These are phyloP conservation scores for Racocetra persica DNA, from an alignment of 371 early-diverging fungal genomes.

Conservation along the genomic window DNA sequence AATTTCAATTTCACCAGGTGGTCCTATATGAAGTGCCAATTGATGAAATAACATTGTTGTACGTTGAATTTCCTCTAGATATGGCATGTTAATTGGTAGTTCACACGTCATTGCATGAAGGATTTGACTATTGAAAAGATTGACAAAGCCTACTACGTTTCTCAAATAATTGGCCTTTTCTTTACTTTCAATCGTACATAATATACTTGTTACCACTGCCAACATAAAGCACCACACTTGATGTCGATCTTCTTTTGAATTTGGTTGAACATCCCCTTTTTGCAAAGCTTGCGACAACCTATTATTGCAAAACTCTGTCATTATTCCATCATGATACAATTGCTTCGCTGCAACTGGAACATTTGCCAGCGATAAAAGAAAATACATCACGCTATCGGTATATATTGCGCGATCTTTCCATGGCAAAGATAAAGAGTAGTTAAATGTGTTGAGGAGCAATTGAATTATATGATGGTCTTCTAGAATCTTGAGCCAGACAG, in stretches of 20 bases:
- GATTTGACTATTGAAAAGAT: slow-evolving; percentile 32
- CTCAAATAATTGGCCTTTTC: slow-evolving; percentile 8
- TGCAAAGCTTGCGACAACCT: not conserved
- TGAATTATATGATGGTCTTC: slow-evolving; percentile 22
- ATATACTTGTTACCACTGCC: slow-evolving; percentile 29
- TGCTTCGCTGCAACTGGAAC: slow-evolving; percentile 23
- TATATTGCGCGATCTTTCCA: slow-evolving; percentile 28
- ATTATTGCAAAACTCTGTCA: slow-evolving; percentile 29
- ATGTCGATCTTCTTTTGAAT: slow-evolving; percentile 27
- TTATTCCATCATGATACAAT: slow-evolving; percentile 14
- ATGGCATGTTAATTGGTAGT: slow-evolving; percentile 22
- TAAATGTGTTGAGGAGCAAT: slow-evolving; percentile 22
- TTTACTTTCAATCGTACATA: slow-evolving; percentile 32
- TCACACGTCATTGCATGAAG: slow-evolving; percentile 25
- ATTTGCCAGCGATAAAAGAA: slow-evolving; percentile 30
- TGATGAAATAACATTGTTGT: slow-evolving; percentile 42
- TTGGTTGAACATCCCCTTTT: slow-evolving; percentile 14
- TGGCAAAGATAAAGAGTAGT: slow-evolving; percentile 20
- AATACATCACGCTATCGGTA: slow-evolving; percentile 12
- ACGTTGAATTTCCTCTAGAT: slow-evolving; percentile 30
- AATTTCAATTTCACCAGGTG: not conserved
- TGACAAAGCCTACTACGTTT: slow-evolving; percentile 31
- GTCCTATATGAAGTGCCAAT: slow-evolving; percentile 30
- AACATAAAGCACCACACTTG: slow-evolving; percentile 39
- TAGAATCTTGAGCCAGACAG: slow-evolving; percentile 27